Conservation (phyloP, 805 yeast species). For the Lipomyces japonicus region DNA sequence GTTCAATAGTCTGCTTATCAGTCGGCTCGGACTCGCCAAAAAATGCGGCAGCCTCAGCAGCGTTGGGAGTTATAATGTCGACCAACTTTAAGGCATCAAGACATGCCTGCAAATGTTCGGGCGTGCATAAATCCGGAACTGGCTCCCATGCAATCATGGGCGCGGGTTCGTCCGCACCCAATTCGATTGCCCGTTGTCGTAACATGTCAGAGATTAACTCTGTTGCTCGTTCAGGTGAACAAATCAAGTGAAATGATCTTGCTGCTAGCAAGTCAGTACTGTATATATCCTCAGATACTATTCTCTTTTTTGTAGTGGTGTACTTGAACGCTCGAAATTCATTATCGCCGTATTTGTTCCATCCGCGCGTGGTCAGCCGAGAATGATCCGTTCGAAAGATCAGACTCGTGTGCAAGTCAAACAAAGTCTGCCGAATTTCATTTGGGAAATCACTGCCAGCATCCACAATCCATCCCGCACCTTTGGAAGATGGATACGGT, state of each 20-base stretch:
- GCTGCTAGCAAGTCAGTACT: constrained; percentile 41
- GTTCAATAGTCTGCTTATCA: constrained; percentile 42
- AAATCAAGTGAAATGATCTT: constrained; percentile 62
- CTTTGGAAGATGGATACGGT: constrained; percentile 36
- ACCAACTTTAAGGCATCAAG: constrained; percentile 43
- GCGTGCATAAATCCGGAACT: constrained; percentile 66
- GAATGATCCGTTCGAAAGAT: constrained; percentile 49
- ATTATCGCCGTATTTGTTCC: constrained; percentile 64
- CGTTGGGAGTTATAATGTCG: constrained; percentile 74
- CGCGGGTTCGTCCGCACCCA: constrained; percentile 4
- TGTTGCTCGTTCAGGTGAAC: constrained; percentile 61
- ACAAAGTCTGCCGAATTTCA: constrained; percentile 44
- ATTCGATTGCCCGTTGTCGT: constrained; percentile 1
- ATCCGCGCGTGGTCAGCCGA: constrained; percentile 74
- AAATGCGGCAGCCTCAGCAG: constrained; percentile 72
- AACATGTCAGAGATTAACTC: constrained; percentile 42
- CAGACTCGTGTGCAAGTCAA: constrained; percentile 60
- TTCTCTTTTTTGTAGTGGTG: constrained; percentile 56
- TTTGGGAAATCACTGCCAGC: constrained; percentile 74
- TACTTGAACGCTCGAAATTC: constrained; percentile 63
- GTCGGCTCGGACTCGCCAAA: constrained; percentile 48
- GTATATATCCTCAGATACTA: constrained; percentile 54
- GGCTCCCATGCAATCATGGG: constrained; percentile 73
- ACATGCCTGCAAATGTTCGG: constrained; percentile 46
- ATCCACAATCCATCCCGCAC: constrained; percentile 70